Conservation (phyloP, 139 green algal species). For the Auxenochlorella pyrenoidosa region DNA sequence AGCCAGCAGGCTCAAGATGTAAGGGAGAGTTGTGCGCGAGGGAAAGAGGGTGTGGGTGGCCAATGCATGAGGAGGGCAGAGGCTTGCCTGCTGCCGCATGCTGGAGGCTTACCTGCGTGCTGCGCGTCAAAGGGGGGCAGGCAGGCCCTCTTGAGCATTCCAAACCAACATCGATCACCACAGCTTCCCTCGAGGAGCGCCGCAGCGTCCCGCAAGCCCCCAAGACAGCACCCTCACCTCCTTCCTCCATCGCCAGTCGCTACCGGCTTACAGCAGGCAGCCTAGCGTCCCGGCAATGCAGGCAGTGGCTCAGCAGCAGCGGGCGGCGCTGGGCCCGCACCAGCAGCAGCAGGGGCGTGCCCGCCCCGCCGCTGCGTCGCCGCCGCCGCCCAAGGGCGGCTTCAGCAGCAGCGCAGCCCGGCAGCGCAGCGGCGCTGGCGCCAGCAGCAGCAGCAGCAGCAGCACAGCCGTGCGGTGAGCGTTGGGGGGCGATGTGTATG, state of each 20-base stretch:
- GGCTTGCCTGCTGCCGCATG: too few relatives aligned
- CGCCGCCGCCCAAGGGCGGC: not conserved
- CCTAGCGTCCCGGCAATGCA: not conserved
- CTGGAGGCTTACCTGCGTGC: too few relatives aligned
- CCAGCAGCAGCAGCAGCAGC: constrained; percentile 21
- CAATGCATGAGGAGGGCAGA: not conserved
- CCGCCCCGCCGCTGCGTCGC: not conserved
- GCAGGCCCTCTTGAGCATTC: not conserved
- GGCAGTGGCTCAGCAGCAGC: constrained; percentile 9
- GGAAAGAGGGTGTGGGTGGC: not conserved
- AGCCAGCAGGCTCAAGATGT: not conserved
- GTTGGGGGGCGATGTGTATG: not conserved
- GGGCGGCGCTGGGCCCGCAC: not conserved
- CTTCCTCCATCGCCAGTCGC: not conserved
- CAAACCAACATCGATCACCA: not conserved
- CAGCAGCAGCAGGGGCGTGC: constrained; percentile 13
- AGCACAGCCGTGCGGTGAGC: not conserved
- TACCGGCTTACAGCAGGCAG: not conserved
- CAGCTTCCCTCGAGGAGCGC: too few relatives aligned
- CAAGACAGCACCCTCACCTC: not conserved
- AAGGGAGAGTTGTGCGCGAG: not conserved
- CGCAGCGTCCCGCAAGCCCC: not conserved
- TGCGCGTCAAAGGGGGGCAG: not conserved
- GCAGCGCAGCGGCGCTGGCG: not conserved
- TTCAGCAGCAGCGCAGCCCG: not conserved